A percentile compares a stretch with the other conserved stretches of the same genome.
These are phyloP conservation scores for Anthracocystis panici-leucophaei DNA, from an alignment of 1,284 basidiomycete species.

Conservation along the genomic window DNA sequence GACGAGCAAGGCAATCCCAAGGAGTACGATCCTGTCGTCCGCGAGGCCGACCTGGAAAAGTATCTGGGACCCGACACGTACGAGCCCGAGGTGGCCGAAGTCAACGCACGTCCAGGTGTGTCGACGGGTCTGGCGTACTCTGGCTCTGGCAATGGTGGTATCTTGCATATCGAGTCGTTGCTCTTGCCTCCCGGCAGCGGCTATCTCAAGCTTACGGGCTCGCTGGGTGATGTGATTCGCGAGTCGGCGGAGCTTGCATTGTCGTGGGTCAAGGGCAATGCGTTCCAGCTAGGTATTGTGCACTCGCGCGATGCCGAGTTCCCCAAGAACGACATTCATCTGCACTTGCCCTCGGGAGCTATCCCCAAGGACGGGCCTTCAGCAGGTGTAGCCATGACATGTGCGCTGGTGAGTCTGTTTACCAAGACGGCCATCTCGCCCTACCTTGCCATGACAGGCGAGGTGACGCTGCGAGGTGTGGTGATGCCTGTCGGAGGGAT, in stretches of 20 bases:
- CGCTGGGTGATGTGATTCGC: slow-evolving; percentile 79
- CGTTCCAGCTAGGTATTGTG: slow-evolving; percentile 83
- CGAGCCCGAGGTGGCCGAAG: slow-evolving; percentile 82
- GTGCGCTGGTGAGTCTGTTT: slow-evolving; percentile 84
- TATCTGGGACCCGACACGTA: slow-evolving; percentile 85
- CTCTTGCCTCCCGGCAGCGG: slow-evolving; percentile 78
- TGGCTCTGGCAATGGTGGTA: slow-evolving; percentile 86
- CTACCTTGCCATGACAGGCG: slow-evolving; percentile 67
- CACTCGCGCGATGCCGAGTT: slow-evolving; percentile 78
- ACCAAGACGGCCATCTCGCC: slow-evolving; percentile 75
- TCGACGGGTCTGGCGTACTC: slow-evolving; percentile 89
- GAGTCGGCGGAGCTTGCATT: slow-evolving; percentile 88
- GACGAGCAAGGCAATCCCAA: slow-evolving; percentile 54
- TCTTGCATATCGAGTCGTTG: slow-evolving; percentile 84
- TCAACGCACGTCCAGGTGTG: slow-evolving; percentile 78
- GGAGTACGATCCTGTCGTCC: slow-evolving; percentile 77
- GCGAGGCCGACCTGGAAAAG: slow-evolving; percentile 80
- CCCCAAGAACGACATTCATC: slow-evolving; percentile 83
- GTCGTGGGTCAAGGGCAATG: slow-evolving; percentile 77
- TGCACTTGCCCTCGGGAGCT: slow-evolving; percentile 87
- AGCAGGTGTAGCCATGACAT: slow-evolving; percentile 87
- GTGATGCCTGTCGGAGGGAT: slow-evolving; percentile 68
- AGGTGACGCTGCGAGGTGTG: slow-evolving; percentile 65
- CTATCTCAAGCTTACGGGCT: slow-evolving; percentile 81
- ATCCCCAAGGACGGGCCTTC: slow-evolving; percentile 88